Conservation (phyloP, 2,329 filamentous ascomycete genomes). For the Celoporthe dispersa region DNA sequence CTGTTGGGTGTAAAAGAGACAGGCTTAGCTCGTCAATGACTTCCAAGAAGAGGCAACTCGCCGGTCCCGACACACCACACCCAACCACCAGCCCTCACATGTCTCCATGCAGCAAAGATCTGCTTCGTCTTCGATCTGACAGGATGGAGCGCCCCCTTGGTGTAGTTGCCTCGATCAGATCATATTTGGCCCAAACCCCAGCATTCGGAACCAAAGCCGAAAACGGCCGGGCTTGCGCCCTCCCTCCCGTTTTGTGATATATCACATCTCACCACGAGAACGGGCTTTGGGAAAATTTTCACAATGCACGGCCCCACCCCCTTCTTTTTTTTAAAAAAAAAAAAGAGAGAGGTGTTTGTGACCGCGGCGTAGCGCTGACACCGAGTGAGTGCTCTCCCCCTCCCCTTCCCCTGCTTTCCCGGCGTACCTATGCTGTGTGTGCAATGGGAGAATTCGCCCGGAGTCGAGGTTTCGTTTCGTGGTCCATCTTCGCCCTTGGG, state of each 20-base stretch:
- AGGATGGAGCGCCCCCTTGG: conserved; percentile 4
- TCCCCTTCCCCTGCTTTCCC: neutral
- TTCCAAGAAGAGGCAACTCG: conserved; percentile 19
- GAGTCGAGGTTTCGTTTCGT: neutral
- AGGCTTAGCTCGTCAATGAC: conserved; percentile 11
- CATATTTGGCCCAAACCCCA: conserved; percentile 7
- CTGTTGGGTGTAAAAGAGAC: neutral
- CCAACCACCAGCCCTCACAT: neutral
- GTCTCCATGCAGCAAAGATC: conserved; percentile 25
- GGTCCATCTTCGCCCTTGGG: neutral
- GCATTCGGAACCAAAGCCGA: conserved; percentile 27
- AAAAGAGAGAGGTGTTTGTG: conserved; percentile 14
- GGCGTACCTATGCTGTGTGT: neutral
- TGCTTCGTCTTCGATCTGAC: conserved; percentile 23
- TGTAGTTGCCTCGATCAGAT: conserved; percentile 23
- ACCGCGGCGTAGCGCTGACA: conserved; percentile 22
- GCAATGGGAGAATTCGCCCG: neutral
- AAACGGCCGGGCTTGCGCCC: conserved; percentile 15
- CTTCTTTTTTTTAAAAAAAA: neutral
- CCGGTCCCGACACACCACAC: neutral
- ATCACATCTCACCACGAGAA: conserved; percentile 28
- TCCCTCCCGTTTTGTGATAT: conserved; percentile 20
- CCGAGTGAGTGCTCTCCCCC: neutral
- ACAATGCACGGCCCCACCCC: conserved; percentile 1
- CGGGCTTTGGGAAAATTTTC: conserved; percentile 11